These are phyloP conservation scores for Zelopaecilomyces penicillatus DNA, from an alignment of 2,329 filamentous ascomycete species.

Conservation along the genomic window DNA sequence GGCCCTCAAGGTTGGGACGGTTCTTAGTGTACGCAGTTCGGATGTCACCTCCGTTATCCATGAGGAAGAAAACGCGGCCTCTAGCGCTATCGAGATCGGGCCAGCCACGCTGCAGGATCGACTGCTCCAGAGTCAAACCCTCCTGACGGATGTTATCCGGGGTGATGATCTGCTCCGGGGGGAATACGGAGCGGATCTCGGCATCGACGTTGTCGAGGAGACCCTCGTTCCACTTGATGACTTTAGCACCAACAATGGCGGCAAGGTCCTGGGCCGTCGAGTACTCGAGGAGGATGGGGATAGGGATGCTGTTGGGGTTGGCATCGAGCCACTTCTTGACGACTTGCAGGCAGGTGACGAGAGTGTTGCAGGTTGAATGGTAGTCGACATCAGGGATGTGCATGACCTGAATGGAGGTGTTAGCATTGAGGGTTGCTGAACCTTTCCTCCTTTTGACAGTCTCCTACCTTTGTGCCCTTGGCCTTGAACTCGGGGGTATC, in stretches of 20 bases:
- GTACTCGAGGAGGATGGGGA: conserved; percentile 41
- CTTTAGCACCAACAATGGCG: conserved; percentile 24
- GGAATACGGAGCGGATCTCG: conserved; percentile 38
- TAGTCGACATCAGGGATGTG: conserved; percentile 43
- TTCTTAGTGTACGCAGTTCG: conserved; percentile 30
- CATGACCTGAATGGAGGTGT: conserved; percentile 22
- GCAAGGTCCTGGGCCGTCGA: conserved; percentile 26
- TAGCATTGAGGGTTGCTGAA: too few species aligned
- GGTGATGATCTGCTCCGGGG: conserved; percentile 30
- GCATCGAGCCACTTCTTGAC: conserved; percentile 36
- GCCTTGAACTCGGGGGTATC: conserved; percentile 29
- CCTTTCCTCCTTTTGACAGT: too few species aligned
- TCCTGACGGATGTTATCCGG: conserved; percentile 37
- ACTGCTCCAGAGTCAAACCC: conserved; percentile 35
- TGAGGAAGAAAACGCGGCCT: conserved; percentile 40
- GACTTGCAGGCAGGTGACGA: conserved; percentile 33
- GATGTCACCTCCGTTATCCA: conserved; percentile 38
- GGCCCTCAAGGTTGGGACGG: conserved; percentile 29
- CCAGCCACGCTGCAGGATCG: conserved; percentile 39
- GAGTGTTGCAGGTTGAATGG: conserved; percentile 36
- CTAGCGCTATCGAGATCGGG: conserved; percentile 34
- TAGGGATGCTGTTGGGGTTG: conserved; percentile 35
- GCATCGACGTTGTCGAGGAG: conserved; percentile 35
- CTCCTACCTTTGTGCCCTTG: conserved; percentile 31
- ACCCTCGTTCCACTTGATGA: conserved; percentile 33